Conservation (phyloP, 1,139 yeast genomes). For the Diutina mesorugosa region DNA sequence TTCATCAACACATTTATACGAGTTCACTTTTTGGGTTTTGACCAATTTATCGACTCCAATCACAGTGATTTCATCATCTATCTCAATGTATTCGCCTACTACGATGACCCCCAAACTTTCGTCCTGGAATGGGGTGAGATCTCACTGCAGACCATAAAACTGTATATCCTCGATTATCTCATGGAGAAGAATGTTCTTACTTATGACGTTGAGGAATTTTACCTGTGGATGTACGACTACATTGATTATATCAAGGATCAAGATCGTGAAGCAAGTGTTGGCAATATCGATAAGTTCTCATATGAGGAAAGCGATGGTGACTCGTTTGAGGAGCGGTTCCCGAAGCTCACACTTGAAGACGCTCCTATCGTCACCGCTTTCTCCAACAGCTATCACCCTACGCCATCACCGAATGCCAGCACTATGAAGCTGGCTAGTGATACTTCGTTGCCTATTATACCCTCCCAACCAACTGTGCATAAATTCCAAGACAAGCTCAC, state of each 20-base stretch:
- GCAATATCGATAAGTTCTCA: background rate
- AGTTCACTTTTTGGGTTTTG: conserved; percentile 33
- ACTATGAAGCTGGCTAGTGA: background rate
- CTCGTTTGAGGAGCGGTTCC: background rate
- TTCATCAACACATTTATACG: conserved; percentile 31
- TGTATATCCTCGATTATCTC: conserved; percentile 19
- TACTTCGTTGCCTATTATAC: background rate
- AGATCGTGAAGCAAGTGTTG: conserved; percentile 9
- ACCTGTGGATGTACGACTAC: conserved; percentile 28
- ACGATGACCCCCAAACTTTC: conserved; percentile 19
- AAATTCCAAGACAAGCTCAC: background rate
- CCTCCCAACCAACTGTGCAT: background rate
- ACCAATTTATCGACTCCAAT: conserved; percentile 23
- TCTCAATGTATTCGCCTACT: conserved; percentile 30
- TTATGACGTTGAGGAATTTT: conserved; percentile 25
- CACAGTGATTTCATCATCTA: conserved; percentile 32
- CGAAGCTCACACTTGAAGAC: background rate
- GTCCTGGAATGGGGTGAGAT: conserved; percentile 12
- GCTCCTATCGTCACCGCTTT: background rate
- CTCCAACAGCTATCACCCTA: background rate
- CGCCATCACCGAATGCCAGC: background rate
- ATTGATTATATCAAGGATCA: conserved; percentile 25
- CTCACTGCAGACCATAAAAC: conserved; percentile 14
- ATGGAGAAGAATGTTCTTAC: conserved; percentile 17
- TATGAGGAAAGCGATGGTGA: background rate